Base-by-base conservation (phyloP, 441 rosid species). In the Mallotus repandus region DNA sequence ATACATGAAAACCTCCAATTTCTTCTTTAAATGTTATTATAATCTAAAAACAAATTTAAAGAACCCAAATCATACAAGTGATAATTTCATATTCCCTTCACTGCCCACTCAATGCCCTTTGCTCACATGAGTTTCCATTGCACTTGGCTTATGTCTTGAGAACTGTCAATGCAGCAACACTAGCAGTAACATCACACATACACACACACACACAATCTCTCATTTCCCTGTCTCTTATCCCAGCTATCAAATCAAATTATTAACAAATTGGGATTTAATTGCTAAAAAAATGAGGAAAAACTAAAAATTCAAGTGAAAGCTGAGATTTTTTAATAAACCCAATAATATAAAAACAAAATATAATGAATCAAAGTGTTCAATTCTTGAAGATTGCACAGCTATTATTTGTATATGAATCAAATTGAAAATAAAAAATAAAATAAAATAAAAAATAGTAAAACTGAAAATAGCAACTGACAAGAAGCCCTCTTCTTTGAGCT, bases 401-500 rank as follows among this genome's bases (percentile, higher is more conserved):
- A 38, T 22, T 14, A 60, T 38, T 38, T 38, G 41, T 3, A 6
- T 7, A 59, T 5, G 35, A 48, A 46, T 25, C 14, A 35, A 52
- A 72, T 16, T 48, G 41, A 53, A 72, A 43, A 43, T 38, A 4
- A 4, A 38, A 38, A 6, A 2, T 7, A 2, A 25, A 25, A 52
- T 0, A 35, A 13, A 70, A 73, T 66, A 50, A 32, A 72, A 29
- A 52, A 66, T 22, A 22, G 50, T 13, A 19, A 71, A 54, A 21
- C 66, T 71, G 69, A 12, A 63, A 7, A 86, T 1, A 29, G 32
- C 32, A 1, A 29, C 86, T 56, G 45, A 96, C 98, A 80, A 7
- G 76, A 82, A 91, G 80, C 99, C 99, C 69, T 88, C 97, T 60
- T 84, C 88, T 71, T 84, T 91, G 63, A 91, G 86, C 74, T 84